phyloP scores from a whole-genome alignment of 768 basidiomycete species.

The Xerocomellus amylosporus region DNA sequence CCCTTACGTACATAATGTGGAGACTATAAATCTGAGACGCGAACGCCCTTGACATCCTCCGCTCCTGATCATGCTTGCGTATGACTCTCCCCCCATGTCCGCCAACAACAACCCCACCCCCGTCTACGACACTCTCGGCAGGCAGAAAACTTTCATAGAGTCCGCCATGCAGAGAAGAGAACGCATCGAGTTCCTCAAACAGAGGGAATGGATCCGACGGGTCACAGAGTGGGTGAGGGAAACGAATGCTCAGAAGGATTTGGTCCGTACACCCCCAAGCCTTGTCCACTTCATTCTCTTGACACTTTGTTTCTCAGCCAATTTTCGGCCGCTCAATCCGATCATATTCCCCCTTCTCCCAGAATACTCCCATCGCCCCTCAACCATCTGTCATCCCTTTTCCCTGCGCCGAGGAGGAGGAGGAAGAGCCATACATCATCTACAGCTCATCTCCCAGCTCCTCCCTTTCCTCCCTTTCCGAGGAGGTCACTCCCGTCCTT shows the following conservation, averaged over 20 bases:
- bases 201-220: constrained; percentile 42
- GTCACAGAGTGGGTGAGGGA: constrained; percentile 38
- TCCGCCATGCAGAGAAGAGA: constrained; percentile 46
- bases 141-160: constrained; percentile 46
- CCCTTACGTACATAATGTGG: constrained; percentile 4
- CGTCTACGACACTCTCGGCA: constrained; percentile 42
- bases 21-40: constrained; percentile 21
- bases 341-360: constrained; percentile 8
- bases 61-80: constrained; percentile 20
- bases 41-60: constrained; percentile 6
- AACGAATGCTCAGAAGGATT: constrained; percentile 29
- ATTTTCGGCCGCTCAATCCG: constrained; percentile 17
- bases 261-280: constrained; percentile 10
- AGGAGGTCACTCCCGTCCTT: constrained; percentile 27
- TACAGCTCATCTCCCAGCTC: constrained; percentile 34
- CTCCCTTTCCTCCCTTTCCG: constrained; percentile 32
- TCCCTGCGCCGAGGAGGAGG: constrained; percentile 28
- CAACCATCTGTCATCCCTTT: constrained; percentile 24
- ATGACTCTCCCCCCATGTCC: constrained; percentile 13
- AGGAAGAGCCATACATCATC: constrained; percentile 33
- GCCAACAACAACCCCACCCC: constrained; percentile 21
- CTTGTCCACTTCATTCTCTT: neutral
- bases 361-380: neutral
- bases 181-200: constrained; percentile 51
- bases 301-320: constrained; percentile 10